Percentiles rank a stretch among this genome's conserved stretches.
Evolutionary conservation across 768 basidiomycete genomes (phyloP).

Genomic region (Rhizopogon vulgaris): DNA sequence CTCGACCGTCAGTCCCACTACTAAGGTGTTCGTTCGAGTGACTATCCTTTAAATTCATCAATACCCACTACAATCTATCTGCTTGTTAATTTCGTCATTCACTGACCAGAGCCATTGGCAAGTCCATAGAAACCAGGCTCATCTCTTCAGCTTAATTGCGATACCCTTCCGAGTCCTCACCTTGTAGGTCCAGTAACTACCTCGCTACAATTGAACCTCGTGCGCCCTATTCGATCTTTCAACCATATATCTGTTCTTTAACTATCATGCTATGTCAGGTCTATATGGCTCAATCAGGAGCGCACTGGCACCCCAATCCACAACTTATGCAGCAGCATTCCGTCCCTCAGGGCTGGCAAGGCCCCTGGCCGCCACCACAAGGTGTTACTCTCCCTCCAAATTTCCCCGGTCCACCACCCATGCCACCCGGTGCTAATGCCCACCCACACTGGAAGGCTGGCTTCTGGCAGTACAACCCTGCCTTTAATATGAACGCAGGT

Average conservation of each 20-base stretch:
- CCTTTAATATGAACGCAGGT: constrained; percentile 18
- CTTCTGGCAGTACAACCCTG: constrained; percentile 46
- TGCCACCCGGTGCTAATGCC: constrained; percentile 42
- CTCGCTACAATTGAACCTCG: background rate
- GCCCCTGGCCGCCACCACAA: constrained; percentile 29
- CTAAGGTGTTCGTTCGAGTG: background rate
- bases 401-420: constrained; percentile 47
- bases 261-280: background rate
- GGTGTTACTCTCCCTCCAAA: constrained; percentile 25
- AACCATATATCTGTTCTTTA: background rate
- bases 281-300: background rate
- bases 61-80: background rate
- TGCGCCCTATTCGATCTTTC: background rate
- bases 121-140: background rate
- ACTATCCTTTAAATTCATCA: background rate
- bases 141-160: background rate
- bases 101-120: no score
- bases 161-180: background rate
- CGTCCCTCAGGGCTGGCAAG: constrained; percentile 27
- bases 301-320: constrained; percentile 26
- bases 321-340: constrained; percentile 24
- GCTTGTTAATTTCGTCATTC: background rate
- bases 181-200: no score
- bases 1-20: no score
- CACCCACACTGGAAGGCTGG: constrained; percentile 46